Percentiles rank a stretch among this genome's conserved stretches.
These are phyloP conservation scores for Fusarium udum DNA, from an alignment of 2,329 filamentous ascomycete species.

Conservation along the genomic window DNA sequence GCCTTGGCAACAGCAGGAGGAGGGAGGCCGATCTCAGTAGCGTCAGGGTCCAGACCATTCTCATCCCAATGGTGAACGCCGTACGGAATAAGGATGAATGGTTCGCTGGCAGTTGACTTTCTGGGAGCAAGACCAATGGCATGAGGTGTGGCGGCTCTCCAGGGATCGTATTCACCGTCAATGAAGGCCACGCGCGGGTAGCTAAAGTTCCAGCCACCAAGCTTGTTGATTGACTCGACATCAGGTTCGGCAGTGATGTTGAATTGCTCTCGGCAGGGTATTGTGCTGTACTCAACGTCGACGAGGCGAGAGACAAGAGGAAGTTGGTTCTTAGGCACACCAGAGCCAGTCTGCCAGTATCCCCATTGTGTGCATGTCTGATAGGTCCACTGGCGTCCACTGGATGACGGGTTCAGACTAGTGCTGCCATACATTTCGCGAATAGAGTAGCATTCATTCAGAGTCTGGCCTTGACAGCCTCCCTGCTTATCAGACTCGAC, in stretches of 20 bases:
- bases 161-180: slow-evolving; percentile 82
- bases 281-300: slow-evolving; percentile 68
- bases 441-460: slow-evolving; percentile 47
- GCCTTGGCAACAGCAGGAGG: slow-evolving; percentile 66
- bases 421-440: slow-evolving; percentile 36
- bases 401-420: slow-evolving; percentile 28
- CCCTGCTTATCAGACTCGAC: slow-evolving; percentile 43
- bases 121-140: slow-evolving; percentile 68
- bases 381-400: slow-evolving; percentile 58
- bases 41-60: slow-evolving; percentile 66
- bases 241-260: slow-evolving; percentile 73
- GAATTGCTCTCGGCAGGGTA: slow-evolving; percentile 74
- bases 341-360: slow-evolving; percentile 78
- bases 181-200: slow-evolving; percentile 80
- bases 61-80: slow-evolving; percentile 87
- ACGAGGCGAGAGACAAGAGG: slow-evolving; percentile 78
- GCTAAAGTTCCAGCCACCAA: slow-evolving; percentile 76
- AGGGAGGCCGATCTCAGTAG: slow-evolving; percentile 70
- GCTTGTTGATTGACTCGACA: slow-evolving; percentile 75
- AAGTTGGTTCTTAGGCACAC: slow-evolving; percentile 69
- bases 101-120: slow-evolving; percentile 69
- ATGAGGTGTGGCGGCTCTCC: slow-evolving; percentile 78
- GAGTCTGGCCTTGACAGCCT: slow-evolving; percentile 38
- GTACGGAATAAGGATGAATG: slow-evolving; percentile 76
- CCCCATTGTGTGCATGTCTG: slow-evolving; percentile 76